A percentile compares a stretch with the other conserved stretches of the same genome.
Conservation (phyloP, 2,329 filamentous ascomycete species). For the Verticillium zaregamsianum region DNA sequence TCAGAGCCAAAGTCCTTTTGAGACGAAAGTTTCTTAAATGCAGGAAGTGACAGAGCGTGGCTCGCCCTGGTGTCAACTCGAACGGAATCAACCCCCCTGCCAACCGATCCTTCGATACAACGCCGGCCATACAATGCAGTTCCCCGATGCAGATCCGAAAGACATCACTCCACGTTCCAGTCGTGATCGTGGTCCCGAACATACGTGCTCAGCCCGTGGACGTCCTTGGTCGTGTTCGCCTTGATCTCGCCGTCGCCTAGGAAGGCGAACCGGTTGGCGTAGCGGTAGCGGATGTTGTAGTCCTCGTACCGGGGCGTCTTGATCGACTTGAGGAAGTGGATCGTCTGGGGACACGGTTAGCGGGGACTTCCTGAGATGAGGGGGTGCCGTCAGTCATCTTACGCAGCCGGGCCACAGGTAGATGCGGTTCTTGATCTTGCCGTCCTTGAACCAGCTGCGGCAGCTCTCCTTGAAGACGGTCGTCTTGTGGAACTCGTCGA, state of each 20-base stretch:
- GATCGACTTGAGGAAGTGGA: slow-evolving; percentile 31
- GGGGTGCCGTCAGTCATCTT: slow-evolving; percentile 15
- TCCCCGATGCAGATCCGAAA: not conserved
- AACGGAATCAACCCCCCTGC: not conserved
- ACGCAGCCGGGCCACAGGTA: slow-evolving; percentile 26
- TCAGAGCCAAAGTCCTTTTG: too few relatives aligned
- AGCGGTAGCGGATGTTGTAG: slow-evolving; percentile 26
- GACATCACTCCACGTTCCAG: slow-evolving; percentile 35
- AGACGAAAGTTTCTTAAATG: too few relatives aligned
- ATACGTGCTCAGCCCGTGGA: slow-evolving; percentile 36
- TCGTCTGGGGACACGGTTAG: slow-evolving; percentile 20
- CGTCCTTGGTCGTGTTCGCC: slow-evolving; percentile 32
- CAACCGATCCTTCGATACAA: not conserved
- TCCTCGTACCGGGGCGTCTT: slow-evolving; percentile 27
- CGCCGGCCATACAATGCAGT: not conserved
- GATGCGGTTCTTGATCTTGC: slow-evolving; percentile 26
- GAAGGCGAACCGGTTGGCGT: slow-evolving; percentile 32
- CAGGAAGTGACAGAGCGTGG: too few relatives aligned
- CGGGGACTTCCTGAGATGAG: not conserved
- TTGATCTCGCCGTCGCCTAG: slow-evolving; percentile 39
- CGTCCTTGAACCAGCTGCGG: slow-evolving; percentile 29
- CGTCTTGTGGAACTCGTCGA: slow-evolving; percentile 25
- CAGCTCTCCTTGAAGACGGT: slow-evolving; percentile 29
- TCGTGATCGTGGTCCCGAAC: slow-evolving; percentile 38
- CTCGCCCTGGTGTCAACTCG: not conserved